Conservation (phyloP, 2,329 filamentous ascomycete genomes). For the Endoconidiophora polonica region DNA sequence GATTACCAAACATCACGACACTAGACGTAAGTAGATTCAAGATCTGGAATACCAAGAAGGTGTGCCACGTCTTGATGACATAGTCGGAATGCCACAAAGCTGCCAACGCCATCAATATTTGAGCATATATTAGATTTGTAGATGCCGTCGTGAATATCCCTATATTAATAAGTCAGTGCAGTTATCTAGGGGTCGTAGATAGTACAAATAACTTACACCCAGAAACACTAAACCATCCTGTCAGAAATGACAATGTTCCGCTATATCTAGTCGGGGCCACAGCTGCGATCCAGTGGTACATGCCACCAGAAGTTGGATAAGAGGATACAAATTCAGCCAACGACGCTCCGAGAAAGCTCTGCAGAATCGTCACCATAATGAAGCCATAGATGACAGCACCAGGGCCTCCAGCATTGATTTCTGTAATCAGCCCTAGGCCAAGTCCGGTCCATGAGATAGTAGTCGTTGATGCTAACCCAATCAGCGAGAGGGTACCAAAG, state of each 20-base stretch:
- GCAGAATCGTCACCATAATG: slow-evolving; percentile 29
- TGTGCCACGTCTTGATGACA: slow-evolving; percentile 29
- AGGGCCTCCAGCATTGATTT: slow-evolving; percentile 31
- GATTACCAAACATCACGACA: slow-evolving; percentile 32
- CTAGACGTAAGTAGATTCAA: slow-evolving; percentile 27
- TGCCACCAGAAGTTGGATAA: slow-evolving; percentile 31
- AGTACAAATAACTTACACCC: slow-evolving; percentile 7
- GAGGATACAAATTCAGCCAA: slow-evolving; percentile 31
- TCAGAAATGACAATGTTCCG: slow-evolving; percentile 10
- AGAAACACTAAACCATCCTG: slow-evolving; percentile 12
- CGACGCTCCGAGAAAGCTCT: slow-evolving; percentile 26
- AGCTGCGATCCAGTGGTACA: slow-evolving; percentile 35
- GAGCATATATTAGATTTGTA: slow-evolving; percentile 27
- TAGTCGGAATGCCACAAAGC: slow-evolving; percentile 22
- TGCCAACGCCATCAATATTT: slow-evolving; percentile 25
- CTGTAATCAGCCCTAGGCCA: slow-evolving; percentile 27
- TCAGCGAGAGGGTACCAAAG: slow-evolving; percentile 30
- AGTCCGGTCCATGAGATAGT: slow-evolving; percentile 34
- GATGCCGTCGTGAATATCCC: slow-evolving; percentile 29
- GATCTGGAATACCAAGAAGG: slow-evolving; percentile 28
- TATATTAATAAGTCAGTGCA: not conserved
- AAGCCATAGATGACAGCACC: slow-evolving; percentile 34
- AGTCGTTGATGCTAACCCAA: slow-evolving; percentile 31
- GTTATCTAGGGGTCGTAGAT: not conserved
- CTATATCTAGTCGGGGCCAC: slow-evolving; percentile 22